Conservation (phyloP, 140 eudicot species). For the Eryngium alpinum region DNA sequence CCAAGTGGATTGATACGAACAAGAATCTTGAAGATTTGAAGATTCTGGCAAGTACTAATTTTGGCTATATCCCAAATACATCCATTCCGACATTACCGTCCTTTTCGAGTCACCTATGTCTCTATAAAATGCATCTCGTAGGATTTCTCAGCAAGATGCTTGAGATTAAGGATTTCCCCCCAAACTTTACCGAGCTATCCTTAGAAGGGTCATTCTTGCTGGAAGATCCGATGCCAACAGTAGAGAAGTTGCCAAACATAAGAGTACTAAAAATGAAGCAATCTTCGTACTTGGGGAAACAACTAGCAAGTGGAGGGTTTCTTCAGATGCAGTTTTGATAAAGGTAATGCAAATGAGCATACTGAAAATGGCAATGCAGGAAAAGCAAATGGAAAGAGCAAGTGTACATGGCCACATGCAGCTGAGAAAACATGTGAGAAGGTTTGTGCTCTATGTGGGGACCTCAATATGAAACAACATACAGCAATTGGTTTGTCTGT, state of each 20-base stretch:
- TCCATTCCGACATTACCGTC: conserved; percentile 1
- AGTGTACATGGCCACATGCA: too few relatives aligned
- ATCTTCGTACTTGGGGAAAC: background rate
- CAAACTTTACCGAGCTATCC: background rate
- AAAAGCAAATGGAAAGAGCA: too few relatives aligned
- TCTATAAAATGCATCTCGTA: background rate
- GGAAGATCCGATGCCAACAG: conserved; percentile 13
- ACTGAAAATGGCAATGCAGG: too few relatives aligned
- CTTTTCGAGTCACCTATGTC: background rate
- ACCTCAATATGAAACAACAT: too few relatives aligned
- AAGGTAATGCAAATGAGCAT: too few relatives aligned
- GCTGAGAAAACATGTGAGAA: too few relatives aligned
- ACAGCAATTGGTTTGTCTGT: too few relatives aligned
- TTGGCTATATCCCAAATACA: background rate
- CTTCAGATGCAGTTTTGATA: background rate
- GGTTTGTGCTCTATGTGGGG: too few relatives aligned
- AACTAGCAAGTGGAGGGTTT: conserved; percentile 8
- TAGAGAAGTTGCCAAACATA: background rate
- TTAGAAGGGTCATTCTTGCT: background rate
- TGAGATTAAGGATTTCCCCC: background rate
- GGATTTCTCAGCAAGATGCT: background rate
- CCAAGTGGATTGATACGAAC: background rate
- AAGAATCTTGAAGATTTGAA: conserved; percentile 4
- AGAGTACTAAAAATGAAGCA: conserved; percentile 8
- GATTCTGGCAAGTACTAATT: background rate